These are phyloP conservation scores for Tillandsia leiboldiana DNA, from an alignment of 176 grass and related monocot species.

Conservation along the genomic window DNA sequence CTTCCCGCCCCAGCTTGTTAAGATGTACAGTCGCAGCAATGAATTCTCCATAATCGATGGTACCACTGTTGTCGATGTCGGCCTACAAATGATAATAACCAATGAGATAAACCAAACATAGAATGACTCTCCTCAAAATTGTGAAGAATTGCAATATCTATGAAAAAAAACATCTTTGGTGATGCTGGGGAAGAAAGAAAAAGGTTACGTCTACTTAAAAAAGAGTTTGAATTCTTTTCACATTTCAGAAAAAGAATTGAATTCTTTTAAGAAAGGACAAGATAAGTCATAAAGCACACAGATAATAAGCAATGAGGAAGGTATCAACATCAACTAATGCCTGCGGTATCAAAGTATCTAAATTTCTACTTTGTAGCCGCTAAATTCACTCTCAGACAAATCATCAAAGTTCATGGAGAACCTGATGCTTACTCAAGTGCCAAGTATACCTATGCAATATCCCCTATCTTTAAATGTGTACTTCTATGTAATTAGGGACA, in stretches of 20 bases:
- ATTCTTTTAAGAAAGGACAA: too few relatives aligned
- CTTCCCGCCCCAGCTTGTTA: constrained; percentile 93
- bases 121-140: constrained; percentile 4
- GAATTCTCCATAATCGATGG: constrained; percentile 97
- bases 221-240: too few relatives aligned
- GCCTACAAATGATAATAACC: constrained; percentile 48
- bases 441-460: too few relatives aligned
- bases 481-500: too few relatives aligned
- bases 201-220: not conserved
- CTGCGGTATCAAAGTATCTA: not conserved
- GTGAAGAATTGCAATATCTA: too few relatives aligned
- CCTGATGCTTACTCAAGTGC: not conserved
- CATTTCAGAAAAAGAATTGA: too few relatives aligned
- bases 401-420: not conserved
- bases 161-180: too few relatives aligned
- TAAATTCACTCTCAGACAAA: not conserved
- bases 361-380: not conserved
- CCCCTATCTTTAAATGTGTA: too few relatives aligned
- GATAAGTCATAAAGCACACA: too few relatives aligned
- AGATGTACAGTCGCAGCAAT: constrained; percentile 98
- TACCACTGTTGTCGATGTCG: constrained; percentile 93
- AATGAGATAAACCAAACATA: not conserved
- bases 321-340: not conserved
- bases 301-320: too few relatives aligned
- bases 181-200: not conserved